A percentile compares a stretch with the other conserved stretches of the same genome.
phyloP scores from a whole-genome alignment of 2,329 filamentous ascomycete genomes.

The Diplocarpon rosae region DNA sequence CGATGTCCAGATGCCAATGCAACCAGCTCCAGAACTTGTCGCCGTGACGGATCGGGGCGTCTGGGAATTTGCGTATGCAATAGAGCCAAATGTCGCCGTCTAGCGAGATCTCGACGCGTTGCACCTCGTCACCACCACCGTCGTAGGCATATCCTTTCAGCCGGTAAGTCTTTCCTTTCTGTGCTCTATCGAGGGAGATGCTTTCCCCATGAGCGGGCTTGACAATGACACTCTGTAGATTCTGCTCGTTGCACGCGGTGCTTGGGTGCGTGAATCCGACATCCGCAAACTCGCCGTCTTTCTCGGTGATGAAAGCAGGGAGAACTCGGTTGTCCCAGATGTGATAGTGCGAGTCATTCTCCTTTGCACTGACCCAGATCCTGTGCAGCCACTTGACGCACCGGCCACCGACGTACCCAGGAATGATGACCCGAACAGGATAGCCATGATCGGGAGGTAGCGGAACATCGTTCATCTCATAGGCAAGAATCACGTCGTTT shows the following conservation, averaged over 20 bases:
- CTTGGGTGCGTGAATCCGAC: conserved; percentile 1
- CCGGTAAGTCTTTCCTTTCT: conserved; percentile 9
- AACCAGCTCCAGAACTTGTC: conserved; percentile 3
- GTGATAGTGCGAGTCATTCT: conserved; percentile 18
- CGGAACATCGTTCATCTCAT: conserved; percentile 35
- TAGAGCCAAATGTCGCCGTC: conserved; percentile 34
- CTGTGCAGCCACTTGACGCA: conserved; percentile 37
- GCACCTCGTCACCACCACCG: conserved; percentile 38
- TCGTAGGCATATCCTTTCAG: conserved; percentile 39
- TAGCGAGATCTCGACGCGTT: conserved; percentile 37
- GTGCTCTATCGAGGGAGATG: conserved; percentile 26
- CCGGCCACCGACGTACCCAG: conserved; percentile 34
- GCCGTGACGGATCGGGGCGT: not conserved
- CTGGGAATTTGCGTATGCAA: conserved; percentile 1
- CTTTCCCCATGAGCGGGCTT: conserved; percentile 2
- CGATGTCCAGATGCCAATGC: conserved; percentile 1
- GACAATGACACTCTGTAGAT: conserved; percentile 2
- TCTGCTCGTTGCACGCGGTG: conserved; percentile 3
- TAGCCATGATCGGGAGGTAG: conserved; percentile 37
- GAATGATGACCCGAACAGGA: conserved; percentile 32
- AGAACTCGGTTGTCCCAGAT: conserved; percentile 3
- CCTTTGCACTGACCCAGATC: conserved; percentile 32
- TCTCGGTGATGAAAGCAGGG: conserved; percentile 2
- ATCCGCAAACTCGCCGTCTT: conserved; percentile 25
- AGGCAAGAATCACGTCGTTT: conserved; percentile 33